Conservation (phyloP, 2,329 filamentous ascomycete species). For the Zymoseptoria crescenta region DNA sequence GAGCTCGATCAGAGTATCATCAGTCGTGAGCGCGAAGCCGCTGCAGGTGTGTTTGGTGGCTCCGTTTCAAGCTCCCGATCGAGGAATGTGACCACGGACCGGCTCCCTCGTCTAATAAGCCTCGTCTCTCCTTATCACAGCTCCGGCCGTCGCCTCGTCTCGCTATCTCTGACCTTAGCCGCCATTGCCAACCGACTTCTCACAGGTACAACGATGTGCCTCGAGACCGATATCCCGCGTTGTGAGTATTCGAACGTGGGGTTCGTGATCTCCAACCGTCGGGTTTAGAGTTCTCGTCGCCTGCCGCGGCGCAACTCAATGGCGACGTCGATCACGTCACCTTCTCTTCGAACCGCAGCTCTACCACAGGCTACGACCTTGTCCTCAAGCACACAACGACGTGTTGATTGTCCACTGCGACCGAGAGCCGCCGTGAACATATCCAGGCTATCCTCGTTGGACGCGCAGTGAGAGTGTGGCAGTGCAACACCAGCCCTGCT, state of each 20-base stretch:
- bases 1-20: neutral
- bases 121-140: neutral
- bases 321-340: neutral
- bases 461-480: neutral
- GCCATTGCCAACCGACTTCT: neutral
- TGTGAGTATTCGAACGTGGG: neutral
- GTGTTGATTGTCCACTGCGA: neutral
- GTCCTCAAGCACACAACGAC: neutral
- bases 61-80: neutral
- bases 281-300: neutral
- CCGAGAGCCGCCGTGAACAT: neutral
- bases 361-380: neutral
- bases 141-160: neutral
- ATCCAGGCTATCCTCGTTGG: neutral
- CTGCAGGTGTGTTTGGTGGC: neutral
- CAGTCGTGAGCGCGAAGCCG: neutral
- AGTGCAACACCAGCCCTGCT: neutral
- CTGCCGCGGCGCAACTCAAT: neutral
- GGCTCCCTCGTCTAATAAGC: neutral
- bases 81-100: neutral
- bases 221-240: neutral
- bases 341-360: neutral
- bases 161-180: neutral
- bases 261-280: neutral
- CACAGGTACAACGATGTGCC: neutral